Conservation (phyloP, 1,139 yeast species). For the Debaryomyces nepalensis region DNA sequence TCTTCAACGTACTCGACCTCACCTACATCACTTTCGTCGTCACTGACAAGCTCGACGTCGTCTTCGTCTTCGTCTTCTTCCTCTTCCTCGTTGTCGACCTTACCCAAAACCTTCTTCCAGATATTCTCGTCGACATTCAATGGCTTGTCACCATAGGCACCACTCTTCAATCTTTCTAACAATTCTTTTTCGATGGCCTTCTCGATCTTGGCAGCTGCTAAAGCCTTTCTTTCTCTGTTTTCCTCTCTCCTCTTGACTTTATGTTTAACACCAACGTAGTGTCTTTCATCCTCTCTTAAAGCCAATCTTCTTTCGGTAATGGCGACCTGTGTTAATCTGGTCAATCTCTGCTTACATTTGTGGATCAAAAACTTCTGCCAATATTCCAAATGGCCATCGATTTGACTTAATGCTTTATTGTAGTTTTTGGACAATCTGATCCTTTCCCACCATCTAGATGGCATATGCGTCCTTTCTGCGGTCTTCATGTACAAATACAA, state of each 20-base stretch:
- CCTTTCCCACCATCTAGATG: conserved; percentile 92
- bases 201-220: conserved; percentile 95
- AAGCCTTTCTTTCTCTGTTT: conserved; percentile 92
- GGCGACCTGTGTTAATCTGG: conserved; percentile 92
- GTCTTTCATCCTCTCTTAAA: conserved; percentile 87
- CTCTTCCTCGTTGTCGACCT: conserved; percentile 61
- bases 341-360: conserved; percentile 93
- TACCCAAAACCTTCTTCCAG: conserved; percentile 92
- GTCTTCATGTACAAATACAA: conserved; percentile 94
- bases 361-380: conserved; percentile 93
- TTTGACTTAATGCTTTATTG: conserved; percentile 81
- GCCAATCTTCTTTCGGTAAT: conserved; percentile 96
- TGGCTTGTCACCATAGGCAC: conserved; percentile 98
- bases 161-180: conserved; percentile 90
- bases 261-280: conserved; percentile 87
- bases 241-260: conserved; percentile 94
- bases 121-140: conserved; percentile 93
- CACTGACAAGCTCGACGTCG: conserved; percentile 62
- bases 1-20: conserved; percentile 87
- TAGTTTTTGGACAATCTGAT: conserved; percentile 87
- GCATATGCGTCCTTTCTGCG: conserved; percentile 95
- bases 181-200: conserved; percentile 95
- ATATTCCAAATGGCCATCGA: conserved; percentile 82
- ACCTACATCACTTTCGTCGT: conserved; percentile 70
- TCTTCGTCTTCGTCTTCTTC: conserved; percentile 64